Evolutionary conservation across 2,329 filamentous ascomycete species (phyloP).

Genomic region (Podosphaera xanthii): DNA sequence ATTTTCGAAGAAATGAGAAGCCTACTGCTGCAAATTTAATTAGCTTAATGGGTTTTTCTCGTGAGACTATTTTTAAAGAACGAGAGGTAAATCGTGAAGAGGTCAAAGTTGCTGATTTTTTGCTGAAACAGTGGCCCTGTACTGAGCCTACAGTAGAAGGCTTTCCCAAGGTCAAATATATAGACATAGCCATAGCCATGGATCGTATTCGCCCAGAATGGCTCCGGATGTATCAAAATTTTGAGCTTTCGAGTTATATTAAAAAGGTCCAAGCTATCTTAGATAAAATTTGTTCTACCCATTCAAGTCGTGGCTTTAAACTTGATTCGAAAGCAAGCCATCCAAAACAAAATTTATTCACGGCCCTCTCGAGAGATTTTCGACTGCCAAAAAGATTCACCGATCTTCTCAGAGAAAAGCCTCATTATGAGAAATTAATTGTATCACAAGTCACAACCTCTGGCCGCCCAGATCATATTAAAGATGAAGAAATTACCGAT

Average conservation of each 20-base stretch:
- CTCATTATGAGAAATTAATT: not conserved
- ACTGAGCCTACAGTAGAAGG: constrained; percentile 14
- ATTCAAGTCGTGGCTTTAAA: not conserved
- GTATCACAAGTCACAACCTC: not conserved
- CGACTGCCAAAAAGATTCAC: not conserved
- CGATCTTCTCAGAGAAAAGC: not conserved
- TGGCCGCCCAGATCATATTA: not conserved
- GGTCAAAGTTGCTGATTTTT: constrained; percentile 17
- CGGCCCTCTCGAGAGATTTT: constrained; percentile 6
- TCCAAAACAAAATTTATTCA: not conserved
- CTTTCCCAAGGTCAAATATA: constrained; percentile 5
- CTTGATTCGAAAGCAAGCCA: not conserved
- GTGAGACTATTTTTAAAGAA: not conserved
- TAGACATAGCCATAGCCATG: constrained; percentile 18
- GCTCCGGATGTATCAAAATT: constrained; percentile 23
- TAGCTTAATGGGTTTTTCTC: not conserved
- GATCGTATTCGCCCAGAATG: constrained; percentile 22
- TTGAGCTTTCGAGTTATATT: constrained; percentile 22
- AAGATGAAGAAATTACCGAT: not conserved
- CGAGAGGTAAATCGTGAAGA: constrained; percentile 10
- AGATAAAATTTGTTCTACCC: constrained; percentile 4
- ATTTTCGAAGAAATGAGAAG: not conserved
- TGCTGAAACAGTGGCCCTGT: constrained; percentile 24
- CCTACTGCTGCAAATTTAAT: not conserved
- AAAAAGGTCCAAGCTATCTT: constrained; percentile 21